These are phyloP conservation scores for Terfezia boudieri DNA, from an alignment of 495 filamentous ascomycete species.

Conservation along the genomic window DNA sequence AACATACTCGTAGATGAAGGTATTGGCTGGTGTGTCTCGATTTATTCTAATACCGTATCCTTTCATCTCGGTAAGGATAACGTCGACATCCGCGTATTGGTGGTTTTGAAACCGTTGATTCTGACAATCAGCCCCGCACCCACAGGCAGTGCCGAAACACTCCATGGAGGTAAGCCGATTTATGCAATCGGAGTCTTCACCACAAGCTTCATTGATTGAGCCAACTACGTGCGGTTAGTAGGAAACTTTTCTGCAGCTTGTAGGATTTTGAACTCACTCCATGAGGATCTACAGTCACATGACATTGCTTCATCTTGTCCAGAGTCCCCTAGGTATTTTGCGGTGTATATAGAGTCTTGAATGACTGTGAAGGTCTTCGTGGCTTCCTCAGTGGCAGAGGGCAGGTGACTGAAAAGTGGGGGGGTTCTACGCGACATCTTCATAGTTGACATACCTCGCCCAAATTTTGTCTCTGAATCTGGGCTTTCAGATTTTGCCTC, in stretches of 20 bases:
- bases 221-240: slow-evolving; percentile 33
- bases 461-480: not conserved
- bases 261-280: slow-evolving; percentile 46
- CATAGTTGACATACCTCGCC: not conserved
- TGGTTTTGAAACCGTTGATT: slow-evolving; percentile 88
- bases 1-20: slow-evolving; percentile 96
- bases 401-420: slow-evolving; percentile 42
- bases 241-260: slow-evolving; percentile 5
- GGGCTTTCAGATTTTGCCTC: not conserved
- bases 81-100: slow-evolving; percentile 74
- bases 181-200: slow-evolving; percentile 94
- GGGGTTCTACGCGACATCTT: slow-evolving; percentile 16
- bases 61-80: slow-evolving; percentile 95
- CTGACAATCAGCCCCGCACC: slow-evolving; percentile 68
- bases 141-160: slow-evolving; percentile 60
- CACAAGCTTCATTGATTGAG: slow-evolving; percentile 64
- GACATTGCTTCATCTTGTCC: slow-evolving; percentile 67
- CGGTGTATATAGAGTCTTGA: slow-evolving; percentile 60
- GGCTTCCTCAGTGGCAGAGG: slow-evolving; percentile 54
- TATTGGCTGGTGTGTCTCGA: slow-evolving; percentile 46
- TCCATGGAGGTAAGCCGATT: slow-evolving; percentile 97
- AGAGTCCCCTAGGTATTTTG: slow-evolving; percentile 70
- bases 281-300: slow-evolving; percentile 88
- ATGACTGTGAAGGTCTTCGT: slow-evolving; percentile 59
- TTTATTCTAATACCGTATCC: slow-evolving; percentile 79